Evolutionary conservation across 768 basidiomycete genomes (phyloP), one percentile per base, ranked within the genome.

Genomic region (Naematelia encephala): DNA sequence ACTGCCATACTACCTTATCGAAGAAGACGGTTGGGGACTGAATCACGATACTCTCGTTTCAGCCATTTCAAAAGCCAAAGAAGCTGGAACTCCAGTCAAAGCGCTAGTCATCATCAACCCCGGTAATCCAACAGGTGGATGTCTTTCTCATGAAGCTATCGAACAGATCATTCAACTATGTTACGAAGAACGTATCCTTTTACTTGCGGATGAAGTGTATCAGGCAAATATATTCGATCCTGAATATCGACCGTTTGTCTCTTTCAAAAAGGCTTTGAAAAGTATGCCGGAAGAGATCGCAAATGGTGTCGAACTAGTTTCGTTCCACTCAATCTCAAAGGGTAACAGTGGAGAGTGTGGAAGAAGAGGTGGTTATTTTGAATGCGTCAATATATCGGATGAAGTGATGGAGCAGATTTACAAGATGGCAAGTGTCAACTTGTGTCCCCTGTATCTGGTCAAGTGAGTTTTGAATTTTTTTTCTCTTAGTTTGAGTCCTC

Each of bases 201-300:
- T 99, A 51, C 84, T 98, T 64, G 94, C 94, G 0, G 94, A 99
- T 77, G 94, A 99, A 77, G 94, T 99, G n/a, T 97, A 99, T 82
- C 94, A 99, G 78, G 80, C 80, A 67, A 98, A 98, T 81, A 83
- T 98, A 45, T 92, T 93, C 80, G 80, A 82, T 46, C 70, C 69
- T 2, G 48, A 66, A 4, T 80, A 79, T 43, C 85, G 88, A 75
- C 83, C 88, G 0, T 99, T 99, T 83, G 84, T 85, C 51, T 91
- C 89, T 10, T 98, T 99, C 84, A 97, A 97, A 78, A 88, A 91
- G 78, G 82, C 90, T 52, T 84, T 96, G 1, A 80, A 82, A 52
- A 79, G 82, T 43, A 80, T 87, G 63, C 76, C 83, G 54, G 88
- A 87, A n/a, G 82, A 84, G 23, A 70, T 75, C 51, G 65, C 74